Conservation (phyloP, 2,329 filamentous ascomycete species). For the Echinosphaeria canescens region DNA sequence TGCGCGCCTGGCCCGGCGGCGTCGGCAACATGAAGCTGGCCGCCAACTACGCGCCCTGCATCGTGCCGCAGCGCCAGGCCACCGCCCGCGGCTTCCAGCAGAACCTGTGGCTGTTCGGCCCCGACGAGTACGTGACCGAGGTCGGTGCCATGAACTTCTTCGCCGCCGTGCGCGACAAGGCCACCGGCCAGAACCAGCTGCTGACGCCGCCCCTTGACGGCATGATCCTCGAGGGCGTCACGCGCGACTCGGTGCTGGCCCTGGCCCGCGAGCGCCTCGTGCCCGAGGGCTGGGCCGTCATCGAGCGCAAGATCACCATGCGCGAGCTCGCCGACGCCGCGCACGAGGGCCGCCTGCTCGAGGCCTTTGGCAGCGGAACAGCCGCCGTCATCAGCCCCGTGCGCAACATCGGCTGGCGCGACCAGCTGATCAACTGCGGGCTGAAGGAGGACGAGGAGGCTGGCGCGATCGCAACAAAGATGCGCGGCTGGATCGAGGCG, state of each 20-base stretch:
- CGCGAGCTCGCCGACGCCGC: conserved; percentile 61
- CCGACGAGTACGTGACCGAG: conserved; percentile 91
- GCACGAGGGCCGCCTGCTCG: conserved; percentile 65
- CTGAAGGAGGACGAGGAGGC: conserved; percentile 66
- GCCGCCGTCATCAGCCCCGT: conserved; percentile 88
- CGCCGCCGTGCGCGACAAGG: conserved; percentile 62
- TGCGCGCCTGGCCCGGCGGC: conserved; percentile 93
- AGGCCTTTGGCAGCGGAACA: conserved; percentile 87
- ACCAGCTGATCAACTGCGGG: conserved; percentile 62
- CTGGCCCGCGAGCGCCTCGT: conserved; percentile 67
- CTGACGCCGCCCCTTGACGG: conserved; percentile 91
- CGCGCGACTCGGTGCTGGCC: conserved; percentile 71
- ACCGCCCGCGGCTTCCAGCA: conserved; percentile 88
- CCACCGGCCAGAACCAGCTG: conserved; percentile 79
- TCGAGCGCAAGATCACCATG: conserved; percentile 88
- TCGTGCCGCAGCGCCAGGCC: conserved; percentile 86
- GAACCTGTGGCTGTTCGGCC: conserved; percentile 93
- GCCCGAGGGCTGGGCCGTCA: conserved; percentile 73
- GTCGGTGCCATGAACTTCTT: conserved; percentile 99
- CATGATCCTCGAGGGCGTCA: conserved; percentile 90
- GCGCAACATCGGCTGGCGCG: conserved; percentile 75
- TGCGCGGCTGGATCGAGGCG: conserved; percentile 94
- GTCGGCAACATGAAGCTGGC: conserved; percentile 97
- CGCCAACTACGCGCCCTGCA: conserved; percentile 98
- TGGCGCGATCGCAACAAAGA: conserved; percentile 61